A percentile compares a stretch with the other conserved stretches of the same genome.
phyloP scores from a whole-genome alignment of 2,329 filamentous ascomycete species.

The Annulohypoxylon truncatum region DNA sequence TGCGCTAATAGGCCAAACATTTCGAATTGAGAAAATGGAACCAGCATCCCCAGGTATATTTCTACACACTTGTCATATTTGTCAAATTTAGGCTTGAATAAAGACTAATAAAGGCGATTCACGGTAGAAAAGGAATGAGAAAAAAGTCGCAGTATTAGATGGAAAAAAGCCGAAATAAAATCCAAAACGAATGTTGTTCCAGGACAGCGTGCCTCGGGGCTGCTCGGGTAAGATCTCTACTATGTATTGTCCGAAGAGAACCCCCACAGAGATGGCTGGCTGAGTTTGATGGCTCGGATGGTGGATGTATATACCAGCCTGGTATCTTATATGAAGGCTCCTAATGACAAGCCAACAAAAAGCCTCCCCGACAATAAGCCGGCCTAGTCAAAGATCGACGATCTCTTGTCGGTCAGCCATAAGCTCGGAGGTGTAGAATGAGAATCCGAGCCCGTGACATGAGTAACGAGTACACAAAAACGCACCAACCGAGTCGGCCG shows the following conservation, averaged over 20 bases:
- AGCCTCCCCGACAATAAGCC: conserved; percentile 36
- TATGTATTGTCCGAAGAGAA: conserved; percentile 12
- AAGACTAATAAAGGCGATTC: neutral
- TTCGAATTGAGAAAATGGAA: neutral
- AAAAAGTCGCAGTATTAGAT: neutral
- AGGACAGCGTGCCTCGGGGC: conserved; percentile 12
- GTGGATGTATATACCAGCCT: neutral
- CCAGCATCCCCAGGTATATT: neutral
- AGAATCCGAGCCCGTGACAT: conserved; percentile 33
- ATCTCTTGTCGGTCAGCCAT: conserved; percentile 27
- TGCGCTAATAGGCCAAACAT: neutral
- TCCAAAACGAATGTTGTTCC: conserved; percentile 20
- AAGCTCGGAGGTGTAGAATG: conserved; percentile 27
- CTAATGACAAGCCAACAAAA: conserved; percentile 9
- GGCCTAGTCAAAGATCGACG: conserved; percentile 27
- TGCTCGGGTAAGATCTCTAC: conserved; percentile 5
- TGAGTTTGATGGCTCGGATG: conserved; percentile 23
- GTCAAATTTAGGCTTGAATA: neutral
- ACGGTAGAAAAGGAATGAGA: neutral
- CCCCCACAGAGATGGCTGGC: conserved; percentile 14
- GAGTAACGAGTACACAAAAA: conserved; percentile 20
- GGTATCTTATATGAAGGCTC: conserved; percentile 3
- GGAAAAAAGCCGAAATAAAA: conserved; percentile 7
- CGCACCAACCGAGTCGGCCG: conserved; percentile 24
- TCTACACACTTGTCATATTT: neutral